Base-by-base conservation (phyloP, 83 land plant species). In the Picea abies region DNA sequence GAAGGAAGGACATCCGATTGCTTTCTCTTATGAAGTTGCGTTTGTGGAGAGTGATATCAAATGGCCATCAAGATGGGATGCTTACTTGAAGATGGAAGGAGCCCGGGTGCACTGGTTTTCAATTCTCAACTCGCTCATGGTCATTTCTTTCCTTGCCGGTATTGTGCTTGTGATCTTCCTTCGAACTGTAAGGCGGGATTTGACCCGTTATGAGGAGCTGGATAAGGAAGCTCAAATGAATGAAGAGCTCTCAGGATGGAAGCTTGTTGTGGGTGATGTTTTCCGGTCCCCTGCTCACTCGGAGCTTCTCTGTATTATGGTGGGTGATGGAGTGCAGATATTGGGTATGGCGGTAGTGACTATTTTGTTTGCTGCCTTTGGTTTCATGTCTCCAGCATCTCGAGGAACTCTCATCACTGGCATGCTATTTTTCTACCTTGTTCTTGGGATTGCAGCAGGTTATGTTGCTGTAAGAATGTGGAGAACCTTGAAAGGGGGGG, bases 191-290 rank as follows among this genome's bases (percentile, higher is more conserved):
- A 84, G 92, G 60, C 80, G 94, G 35, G 94, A 92, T 80, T 84
- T 92, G 66, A 92, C 94, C 20, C 88, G 84, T 1, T 92, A 92
- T 82, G 94, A 92, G 70, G 94, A 92, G 83, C 83, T 90, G 67
- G 94, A 92, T 87, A 90, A 92, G 89, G 94, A 87, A 86, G 90
- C 92, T 29, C 92, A 91, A 82, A 91, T 91, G 93, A 91, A 85
- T 56, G 93, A 91, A 81, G 93, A 91, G 79, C 89, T 91, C 17
- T 91, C 93, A 10, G 93, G 93, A 70, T 91, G 93, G 93, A 91
- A 91, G 83, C 92, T 90, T 41, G 94, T 92, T 37, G 94, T 90
- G 11, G 92, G 89, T 23, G 94, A 92, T 85, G 94, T 92, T 16
- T 92, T 92, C 76, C 81, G 94, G 35, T 81, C 92, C 19, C 94